These are phyloP conservation scores for Boechera retrofracta DNA, from an alignment of 345 rosid species.

Conservation along the genomic window DNA sequence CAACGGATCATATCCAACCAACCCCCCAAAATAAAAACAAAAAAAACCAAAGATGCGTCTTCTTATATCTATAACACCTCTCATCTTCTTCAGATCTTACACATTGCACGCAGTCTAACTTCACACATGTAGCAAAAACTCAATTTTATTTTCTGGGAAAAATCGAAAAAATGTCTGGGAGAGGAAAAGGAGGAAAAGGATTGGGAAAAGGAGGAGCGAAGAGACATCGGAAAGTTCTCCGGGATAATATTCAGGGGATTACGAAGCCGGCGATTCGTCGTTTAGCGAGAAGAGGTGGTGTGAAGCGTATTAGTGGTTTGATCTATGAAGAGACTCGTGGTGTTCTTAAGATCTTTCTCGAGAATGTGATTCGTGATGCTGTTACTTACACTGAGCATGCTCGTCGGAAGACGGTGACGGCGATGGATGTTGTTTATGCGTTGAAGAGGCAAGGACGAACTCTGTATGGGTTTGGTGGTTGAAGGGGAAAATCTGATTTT, in stretches of 20 bases:
- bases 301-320: slow-evolving; percentile 50
- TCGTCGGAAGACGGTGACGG: slow-evolving; percentile 45
- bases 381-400: slow-evolving; percentile 53
- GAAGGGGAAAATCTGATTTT: no score
- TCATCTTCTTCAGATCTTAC: neutral
- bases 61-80: slow-evolving; percentile 11
- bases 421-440: slow-evolving; percentile 50
- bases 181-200: slow-evolving; percentile 57
- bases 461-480: slow-evolving; percentile 40
- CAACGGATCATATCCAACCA: slow-evolving; percentile 11
- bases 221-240: slow-evolving; percentile 52
- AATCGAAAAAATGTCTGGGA: slow-evolving; percentile 46
- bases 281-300: slow-evolving; percentile 52
- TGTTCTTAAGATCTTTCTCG: slow-evolving; percentile 49
- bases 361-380: slow-evolving; percentile 52
- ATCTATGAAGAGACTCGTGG: slow-evolving; percentile 52
- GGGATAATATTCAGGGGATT: slow-evolving; percentile 51
- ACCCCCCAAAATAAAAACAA: neutral
- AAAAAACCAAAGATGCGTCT: slow-evolving; percentile 31
- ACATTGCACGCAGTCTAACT: neutral
- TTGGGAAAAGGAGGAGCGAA: slow-evolving; percentile 56
- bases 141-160: neutral
- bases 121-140: neutral
- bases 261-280: slow-evolving; percentile 54
- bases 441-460: slow-evolving; percentile 48